These are phyloP conservation scores for Nectriaceae sp. DNA, from an alignment of 2,329 filamentous ascomycete genomes.

Conservation along the genomic window DNA sequence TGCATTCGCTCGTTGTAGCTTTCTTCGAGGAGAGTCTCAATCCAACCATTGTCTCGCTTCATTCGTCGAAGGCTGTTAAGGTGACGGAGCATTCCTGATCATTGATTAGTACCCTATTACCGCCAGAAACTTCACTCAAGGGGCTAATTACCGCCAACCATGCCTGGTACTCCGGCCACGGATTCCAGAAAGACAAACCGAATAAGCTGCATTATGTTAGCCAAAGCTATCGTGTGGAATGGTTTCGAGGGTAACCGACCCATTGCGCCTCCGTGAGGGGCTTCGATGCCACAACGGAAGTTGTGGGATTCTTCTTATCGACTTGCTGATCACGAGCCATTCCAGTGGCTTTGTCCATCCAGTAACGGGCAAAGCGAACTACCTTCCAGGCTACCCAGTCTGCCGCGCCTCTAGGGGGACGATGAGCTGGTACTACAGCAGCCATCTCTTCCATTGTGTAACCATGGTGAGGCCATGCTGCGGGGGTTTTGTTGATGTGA, in stretches of 20 bases:
- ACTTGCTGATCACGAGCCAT: constrained; percentile 70
- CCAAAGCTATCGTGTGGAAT: neutral
- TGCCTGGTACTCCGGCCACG: constrained; percentile 92
- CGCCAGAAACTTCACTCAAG: too few species aligned
- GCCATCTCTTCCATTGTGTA: constrained; percentile 82
- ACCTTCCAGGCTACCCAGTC: constrained; percentile 79
- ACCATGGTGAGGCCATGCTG: constrained; percentile 71
- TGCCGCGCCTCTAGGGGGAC: constrained; percentile 69
- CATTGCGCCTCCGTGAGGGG: constrained; percentile 84
- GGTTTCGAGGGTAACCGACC: constrained; percentile 39
- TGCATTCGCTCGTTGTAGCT: constrained; percentile 95
- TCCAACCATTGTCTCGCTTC: constrained; percentile 95
- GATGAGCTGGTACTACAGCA: constrained; percentile 72
- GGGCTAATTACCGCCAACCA: too few species aligned
- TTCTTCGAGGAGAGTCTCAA: constrained; percentile 88
- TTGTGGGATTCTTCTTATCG: constrained; percentile 58
- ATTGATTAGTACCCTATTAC: too few species aligned
- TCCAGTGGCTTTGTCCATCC: constrained; percentile 80
- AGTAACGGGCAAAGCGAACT: constrained; percentile 74
- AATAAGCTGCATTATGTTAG: constrained; percentile 53
- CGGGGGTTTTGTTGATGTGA: constrained; percentile 61
- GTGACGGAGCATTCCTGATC: constrained; percentile 90
- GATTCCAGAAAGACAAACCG: constrained; percentile 93
- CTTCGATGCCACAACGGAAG: constrained; percentile 53
- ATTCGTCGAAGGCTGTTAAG: constrained; percentile 80